Evolutionary conservation across 2,329 filamentous ascomycete genomes (phyloP), one percentile per base, ranked within the genome.

Genomic region (Paecilomyces fulvus): DNA sequence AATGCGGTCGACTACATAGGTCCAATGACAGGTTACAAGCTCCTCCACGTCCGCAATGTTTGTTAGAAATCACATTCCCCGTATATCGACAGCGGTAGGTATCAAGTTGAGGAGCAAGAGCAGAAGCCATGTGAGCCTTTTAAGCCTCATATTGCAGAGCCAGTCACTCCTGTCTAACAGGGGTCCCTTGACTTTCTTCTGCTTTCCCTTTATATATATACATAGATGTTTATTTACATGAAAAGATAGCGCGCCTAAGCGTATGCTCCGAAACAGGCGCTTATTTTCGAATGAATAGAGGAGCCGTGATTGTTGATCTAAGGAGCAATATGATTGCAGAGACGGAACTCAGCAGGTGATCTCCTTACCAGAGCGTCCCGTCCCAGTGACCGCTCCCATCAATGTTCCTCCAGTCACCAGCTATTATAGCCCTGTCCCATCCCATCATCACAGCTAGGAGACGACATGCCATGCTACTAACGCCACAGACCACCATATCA

Each of bases 371-470:
- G 55, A 67, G 61, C 51, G 78, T 64, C 1, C 73, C 74, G 54
- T 67, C 79, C 87, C 87, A 90, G 11, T 78, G 77, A 63, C 81
- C 84, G 11, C 80, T 79, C 1, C 86, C 87, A 68, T 92, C 89
- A n/a, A 95, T 82, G 72, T 95, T 95, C 57, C 83, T 78, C 88
- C 90, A 95, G 49, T 79, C 77, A 1, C 78, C 79, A 17, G 78
- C 70, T 31, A 76, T 76, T 59, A 90, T 79, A 4, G 81, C 83
- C 49, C 59, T 61, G 37, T 92, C 86, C 88, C 89, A 92, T 0
- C 90, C 90, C 84, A 94, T 84, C 86, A 95, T 91, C 46, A 95
- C 89, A 1, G 83, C 90, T 59, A 95, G 69, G 54, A 95, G 65
- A 21, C 89, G 81, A 69, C 90, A 95, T 3, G 70, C 77, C 14